Base-by-base conservation (phyloP, 495 filamentous ascomycete species). In the Neurospora intermedia region DNA sequence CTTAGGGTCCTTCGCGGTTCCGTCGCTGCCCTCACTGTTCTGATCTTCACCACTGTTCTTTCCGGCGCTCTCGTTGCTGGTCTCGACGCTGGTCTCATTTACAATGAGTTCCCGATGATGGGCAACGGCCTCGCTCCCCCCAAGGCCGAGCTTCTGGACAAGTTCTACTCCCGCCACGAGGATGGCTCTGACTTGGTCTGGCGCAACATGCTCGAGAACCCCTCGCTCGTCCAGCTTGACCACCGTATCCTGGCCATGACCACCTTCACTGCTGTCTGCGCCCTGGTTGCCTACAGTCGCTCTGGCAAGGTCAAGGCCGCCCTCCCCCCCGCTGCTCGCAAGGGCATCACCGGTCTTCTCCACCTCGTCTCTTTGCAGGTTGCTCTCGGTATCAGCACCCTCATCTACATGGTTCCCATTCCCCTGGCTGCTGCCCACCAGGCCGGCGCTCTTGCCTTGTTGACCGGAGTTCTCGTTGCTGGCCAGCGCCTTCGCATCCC, bases 81-180 rank as follows among this genome's bases (percentile, higher is more conserved):
- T 40, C 89, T 99, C 31, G 96, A 99, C 78, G 96, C 96, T 16
- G 96, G 96, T 15, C 84, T 99, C 18, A 97, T 99, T 79, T 99
- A 99, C 84, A 98, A 98, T 79, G 93, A 98, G 77, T 98, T 98
- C 79, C 96, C 96, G 1, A 93, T 87, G 78, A 99, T 99, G 96
- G 96, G 96, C 40, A 82, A 86, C 1, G 93, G 93, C 2, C 85
- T 94, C 41, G 85, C 91, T 4, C 96, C 96, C 11, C 96, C 96
- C 1, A 88, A 84, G 73, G 84, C 87, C 1, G 96, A 99, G 80
- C 89, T 99, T 10, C 93, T 93, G 77, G 89, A 92, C 76, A 83
- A 88, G 54, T 94, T 94, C 83, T 99, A 98, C 86, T 93, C 90
- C 27, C 93, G 92, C 70, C 87, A 85, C 69, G 85, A 89, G 48